Evolutionary conservation across 768 basidiomycete species (phyloP).

Genomic region (Tulasnella sp.): DNA sequence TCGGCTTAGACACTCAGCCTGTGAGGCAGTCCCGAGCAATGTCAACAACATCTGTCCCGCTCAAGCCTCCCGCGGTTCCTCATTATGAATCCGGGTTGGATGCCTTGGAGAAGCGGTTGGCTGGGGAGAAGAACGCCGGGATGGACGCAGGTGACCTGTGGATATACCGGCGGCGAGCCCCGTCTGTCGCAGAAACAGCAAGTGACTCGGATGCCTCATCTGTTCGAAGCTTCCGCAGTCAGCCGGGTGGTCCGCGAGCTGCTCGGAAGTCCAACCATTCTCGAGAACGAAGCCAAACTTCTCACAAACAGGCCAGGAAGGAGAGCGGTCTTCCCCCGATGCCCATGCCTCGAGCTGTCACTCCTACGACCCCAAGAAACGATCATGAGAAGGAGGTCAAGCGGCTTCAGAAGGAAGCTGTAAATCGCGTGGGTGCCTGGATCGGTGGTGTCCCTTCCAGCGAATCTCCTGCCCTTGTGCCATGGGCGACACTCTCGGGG

Average conservation of each 20-base stretch:
- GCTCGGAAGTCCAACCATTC: neutral
- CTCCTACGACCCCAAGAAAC: neutral
- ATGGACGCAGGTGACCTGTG: neutral
- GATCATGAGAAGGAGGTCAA: conserved; percentile 3
- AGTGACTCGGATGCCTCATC: conserved; percentile 1
- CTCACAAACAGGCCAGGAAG: neutral
- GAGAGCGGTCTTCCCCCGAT: conserved; percentile 7
- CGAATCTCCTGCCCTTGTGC: neutral
- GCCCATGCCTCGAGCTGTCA: conserved; percentile 8
- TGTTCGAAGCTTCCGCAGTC: neutral
- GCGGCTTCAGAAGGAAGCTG: conserved; percentile 2
- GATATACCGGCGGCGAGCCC: neutral
- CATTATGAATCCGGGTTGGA: neutral
- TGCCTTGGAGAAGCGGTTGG: conserved; percentile 9
- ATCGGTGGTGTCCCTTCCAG: neutral
- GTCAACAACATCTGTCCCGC: neutral
- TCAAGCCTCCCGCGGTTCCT: neutral
- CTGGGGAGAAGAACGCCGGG: neutral
- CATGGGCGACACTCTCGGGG: conserved; percentile 11
- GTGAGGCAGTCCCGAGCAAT: neutral
- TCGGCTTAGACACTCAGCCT: neutral
- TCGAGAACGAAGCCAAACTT: neutral
- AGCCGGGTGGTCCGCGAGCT: neutral
- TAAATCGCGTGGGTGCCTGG: neutral
- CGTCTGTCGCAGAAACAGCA: neutral